These are phyloP conservation scores for Fusarium sacchari DNA, from an alignment of 2,329 filamentous ascomycete genomes.

Conservation along the genomic window DNA sequence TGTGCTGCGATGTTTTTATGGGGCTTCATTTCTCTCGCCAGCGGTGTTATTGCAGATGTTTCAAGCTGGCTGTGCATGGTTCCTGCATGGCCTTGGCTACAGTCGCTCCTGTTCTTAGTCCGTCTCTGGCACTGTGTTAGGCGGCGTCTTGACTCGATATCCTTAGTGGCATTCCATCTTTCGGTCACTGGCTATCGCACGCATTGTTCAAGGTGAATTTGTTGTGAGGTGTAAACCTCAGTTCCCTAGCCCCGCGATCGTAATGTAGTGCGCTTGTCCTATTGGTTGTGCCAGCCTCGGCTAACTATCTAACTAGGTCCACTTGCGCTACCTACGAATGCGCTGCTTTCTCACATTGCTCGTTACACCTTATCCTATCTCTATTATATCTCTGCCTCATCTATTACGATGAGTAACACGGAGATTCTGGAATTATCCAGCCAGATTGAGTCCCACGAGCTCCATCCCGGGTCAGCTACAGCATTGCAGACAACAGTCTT, in stretches of 20 bases:
- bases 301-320: background rate
- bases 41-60: background rate
- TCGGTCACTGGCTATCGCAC: background rate
- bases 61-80: background rate
- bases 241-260: background rate
- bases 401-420: background rate
- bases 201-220: background rate
- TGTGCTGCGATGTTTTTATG: background rate
- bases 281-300: background rate
- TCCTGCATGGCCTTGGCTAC: background rate
- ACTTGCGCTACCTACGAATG: background rate
- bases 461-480: background rate
- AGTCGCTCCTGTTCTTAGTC: background rate
- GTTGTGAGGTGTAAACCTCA: background rate
- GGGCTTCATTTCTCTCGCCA: background rate
- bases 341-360: background rate
- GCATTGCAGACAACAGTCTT: too few relatives aligned
- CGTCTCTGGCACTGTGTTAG: background rate
- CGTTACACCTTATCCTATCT: background rate
- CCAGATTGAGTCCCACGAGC: background rate
- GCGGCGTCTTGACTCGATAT: background rate
- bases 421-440: background rate
- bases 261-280: fast-evolving
- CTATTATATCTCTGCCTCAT: background rate
- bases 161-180: background rate